A percentile compares a stretch with the other conserved stretches of the same genome.
Evolutionary conservation across 2,329 filamentous ascomycete species (phyloP).

Genomic region (Chaetomiaceae sp.): DNA sequence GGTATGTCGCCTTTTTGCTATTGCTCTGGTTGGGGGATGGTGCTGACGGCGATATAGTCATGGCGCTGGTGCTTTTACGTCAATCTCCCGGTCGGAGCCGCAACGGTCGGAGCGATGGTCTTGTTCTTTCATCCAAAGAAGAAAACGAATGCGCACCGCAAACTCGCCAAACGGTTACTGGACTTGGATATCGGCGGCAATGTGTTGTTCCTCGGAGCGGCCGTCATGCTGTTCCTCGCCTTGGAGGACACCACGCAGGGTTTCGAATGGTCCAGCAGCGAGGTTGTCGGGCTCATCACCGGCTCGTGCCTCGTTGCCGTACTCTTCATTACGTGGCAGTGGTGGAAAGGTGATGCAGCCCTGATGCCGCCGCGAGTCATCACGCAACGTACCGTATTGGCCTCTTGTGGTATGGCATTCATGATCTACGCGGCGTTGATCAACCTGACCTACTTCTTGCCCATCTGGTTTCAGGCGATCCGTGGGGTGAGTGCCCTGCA

Average conservation of each 20-base stretch:
- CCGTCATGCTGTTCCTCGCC: slow-evolving; percentile 45
- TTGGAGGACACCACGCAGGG: slow-evolving; percentile 44
- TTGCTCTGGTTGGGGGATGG: too few relatives aligned
- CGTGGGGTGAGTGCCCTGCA: slow-evolving; percentile 27
- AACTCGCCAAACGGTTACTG: slow-evolving; percentile 27
- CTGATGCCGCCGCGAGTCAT: slow-evolving; percentile 42
- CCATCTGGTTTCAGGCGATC: slow-evolving; percentile 38
- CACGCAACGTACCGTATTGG: slow-evolving; percentile 36
- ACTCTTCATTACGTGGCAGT: slow-evolving; percentile 35
- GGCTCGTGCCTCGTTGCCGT: slow-evolving; percentile 26
- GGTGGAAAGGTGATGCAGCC: slow-evolving; percentile 39
- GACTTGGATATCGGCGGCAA: slow-evolving; percentile 36
- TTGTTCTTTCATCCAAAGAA: slow-evolving; percentile 30
- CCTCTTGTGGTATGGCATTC: slow-evolving; percentile 37
- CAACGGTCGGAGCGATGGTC: slow-evolving; percentile 31
- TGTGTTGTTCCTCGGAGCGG: slow-evolving; percentile 40
- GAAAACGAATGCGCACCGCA: slow-evolving; percentile 16
- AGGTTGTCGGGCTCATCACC: slow-evolving; percentile 39
- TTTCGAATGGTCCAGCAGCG: slow-evolving; percentile 40
- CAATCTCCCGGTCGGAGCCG: slow-evolving; percentile 38
- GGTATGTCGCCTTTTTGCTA: slow-evolving; percentile 24
- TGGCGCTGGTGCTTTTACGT: slow-evolving; percentile 43
- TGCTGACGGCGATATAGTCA: slow-evolving; percentile 27
- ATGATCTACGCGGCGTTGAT: slow-evolving; percentile 41
- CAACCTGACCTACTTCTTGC: slow-evolving; percentile 44